Evolutionary conservation across 176 grass and related monocot genomes (phyloP).

Genomic region (Eleusine indica): DNA sequence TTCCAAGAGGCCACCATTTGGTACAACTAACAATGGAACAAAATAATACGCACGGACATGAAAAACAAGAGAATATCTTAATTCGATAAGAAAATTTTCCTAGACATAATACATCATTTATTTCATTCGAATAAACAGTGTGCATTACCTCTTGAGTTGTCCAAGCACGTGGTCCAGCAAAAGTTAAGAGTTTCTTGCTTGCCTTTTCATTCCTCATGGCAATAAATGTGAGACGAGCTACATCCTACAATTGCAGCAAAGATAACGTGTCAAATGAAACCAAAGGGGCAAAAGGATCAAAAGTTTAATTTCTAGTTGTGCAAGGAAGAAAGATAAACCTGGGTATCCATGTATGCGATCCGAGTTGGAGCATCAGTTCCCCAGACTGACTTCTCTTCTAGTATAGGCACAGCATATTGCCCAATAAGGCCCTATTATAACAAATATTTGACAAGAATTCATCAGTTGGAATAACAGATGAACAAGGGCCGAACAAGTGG

Average conservation of each 20-base stretch:
- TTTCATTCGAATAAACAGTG: conserved; percentile 3
- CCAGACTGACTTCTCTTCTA: conserved; percentile 99
- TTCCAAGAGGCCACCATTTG: conserved; percentile 20
- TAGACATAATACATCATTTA: conserved; percentile 25
- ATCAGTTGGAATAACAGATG: conserved; percentile 17
- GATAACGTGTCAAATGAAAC: conserved; percentile 40
- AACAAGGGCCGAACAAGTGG: conserved; percentile 1
- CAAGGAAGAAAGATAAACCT: conserved; percentile 51
- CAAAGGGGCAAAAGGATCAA: conserved; percentile 10
- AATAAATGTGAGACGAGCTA: conserved; percentile 92
- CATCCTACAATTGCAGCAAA: conserved; percentile 60
- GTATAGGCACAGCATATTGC: conserved; percentile 98
- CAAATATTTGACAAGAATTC: conserved; percentile 31
- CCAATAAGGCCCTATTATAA: conserved; percentile 86
- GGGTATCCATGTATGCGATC: conserved; percentile 99
- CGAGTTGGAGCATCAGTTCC: conserved; percentile 98
- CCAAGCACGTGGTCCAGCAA: conserved; percentile 98
- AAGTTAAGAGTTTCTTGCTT: conserved; percentile 74
- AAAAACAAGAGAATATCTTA: conserved; percentile 23
- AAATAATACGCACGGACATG: conserved; percentile 4
- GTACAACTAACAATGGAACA: conserved; percentile 26
- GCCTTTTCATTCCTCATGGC: conserved; percentile 84
- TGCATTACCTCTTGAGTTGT: conserved; percentile 94
- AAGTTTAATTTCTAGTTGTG: conserved; percentile 12
- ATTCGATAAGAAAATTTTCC: not conserved